Percentiles rank a stretch among this genome's conserved stretches.
These are phyloP conservation scores for Mortierella sp. DNA, from an alignment of 371 early-diverging fungal genomes.

Conservation along the genomic window DNA sequence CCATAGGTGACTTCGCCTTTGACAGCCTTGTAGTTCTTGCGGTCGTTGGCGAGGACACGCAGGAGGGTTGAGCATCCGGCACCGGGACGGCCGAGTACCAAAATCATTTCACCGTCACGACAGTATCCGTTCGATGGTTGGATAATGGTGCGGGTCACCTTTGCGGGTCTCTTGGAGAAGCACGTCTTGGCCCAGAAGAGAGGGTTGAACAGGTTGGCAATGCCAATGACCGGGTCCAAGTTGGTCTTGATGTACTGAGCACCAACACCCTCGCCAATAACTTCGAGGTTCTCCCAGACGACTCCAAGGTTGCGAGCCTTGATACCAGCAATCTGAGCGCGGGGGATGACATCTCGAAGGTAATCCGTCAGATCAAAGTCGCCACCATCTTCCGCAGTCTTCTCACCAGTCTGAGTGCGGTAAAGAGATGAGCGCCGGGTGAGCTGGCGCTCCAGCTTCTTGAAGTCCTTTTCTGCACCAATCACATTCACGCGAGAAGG, in stretches of 20 bases:
- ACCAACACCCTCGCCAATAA: conserved; percentile 42
- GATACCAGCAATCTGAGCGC: conserved; percentile 40
- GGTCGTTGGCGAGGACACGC: conserved; percentile 71
- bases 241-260: conserved; percentile 38
- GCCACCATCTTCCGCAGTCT: conserved; percentile 13
- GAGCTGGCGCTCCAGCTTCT: conserved; percentile 39
- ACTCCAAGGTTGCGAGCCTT: conserved; percentile 50
- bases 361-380: conserved; percentile 47
- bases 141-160: conserved; percentile 53
- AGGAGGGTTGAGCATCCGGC: conserved; percentile 76
- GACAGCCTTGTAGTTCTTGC: conserved; percentile 64
- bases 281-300: conserved; percentile 47
- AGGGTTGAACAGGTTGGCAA: conserved; percentile 45
- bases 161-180: conserved; percentile 28
- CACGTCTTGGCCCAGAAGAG: conserved; percentile 45
- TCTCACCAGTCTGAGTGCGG: conserved; percentile 18
- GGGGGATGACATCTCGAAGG: conserved; percentile 36
- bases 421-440: conserved; percentile 32
- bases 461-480: conserved; percentile 33
- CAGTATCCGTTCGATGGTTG: conserved; percentile 68
- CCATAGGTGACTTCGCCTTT: conserved; percentile 68
- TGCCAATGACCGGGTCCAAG: conserved; percentile 44
- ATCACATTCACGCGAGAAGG: conserved; percentile 33
- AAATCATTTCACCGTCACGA: conserved; percentile 75
- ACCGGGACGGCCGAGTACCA: conserved; percentile 78